These are phyloP conservation scores for Coriolopsis trogii DNA, from an alignment of 1,284 basidiomycete genomes.

Conservation along the genomic window DNA sequence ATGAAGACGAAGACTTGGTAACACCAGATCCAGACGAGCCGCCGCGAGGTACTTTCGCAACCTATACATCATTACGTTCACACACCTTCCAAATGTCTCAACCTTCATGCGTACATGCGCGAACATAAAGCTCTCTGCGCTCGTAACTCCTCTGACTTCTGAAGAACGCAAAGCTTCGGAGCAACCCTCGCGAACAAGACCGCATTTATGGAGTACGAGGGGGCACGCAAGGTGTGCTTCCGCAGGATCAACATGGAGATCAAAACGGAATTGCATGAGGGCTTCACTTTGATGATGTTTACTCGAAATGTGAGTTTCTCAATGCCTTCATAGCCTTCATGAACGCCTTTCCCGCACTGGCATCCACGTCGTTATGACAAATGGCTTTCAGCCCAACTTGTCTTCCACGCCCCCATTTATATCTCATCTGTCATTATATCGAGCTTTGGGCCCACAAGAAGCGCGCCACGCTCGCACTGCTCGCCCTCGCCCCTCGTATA, in stretches of 20 bases:
- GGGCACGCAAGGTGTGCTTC: conserved; percentile 46
- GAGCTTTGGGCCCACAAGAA: conserved; percentile 74
- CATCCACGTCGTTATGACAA: conserved; percentile 79
- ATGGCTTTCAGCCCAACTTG: conserved; percentile 78
- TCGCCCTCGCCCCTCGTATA: conserved; percentile 73
- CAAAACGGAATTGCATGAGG: conserved; percentile 75
- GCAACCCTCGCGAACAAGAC: conserved; percentile 23
- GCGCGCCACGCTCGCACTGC: conserved; percentile 64
- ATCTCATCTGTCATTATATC: conserved; percentile 86
- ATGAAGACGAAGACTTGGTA: conserved; percentile 5
- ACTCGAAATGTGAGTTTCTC: conserved; percentile 78
- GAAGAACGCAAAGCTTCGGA: conserved; percentile 46
- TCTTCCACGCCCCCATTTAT: conserved; percentile 68
- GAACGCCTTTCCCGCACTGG: conserved; percentile 39
- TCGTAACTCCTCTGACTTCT: conserved; percentile 66
- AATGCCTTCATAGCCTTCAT: conserved; percentile 81
- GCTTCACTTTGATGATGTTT: conserved; percentile 86
- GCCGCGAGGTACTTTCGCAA: conserved; percentile 22
- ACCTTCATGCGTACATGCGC: conserved; percentile 71
- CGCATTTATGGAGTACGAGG: conserved; percentile 27
- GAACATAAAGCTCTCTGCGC: conserved; percentile 75
- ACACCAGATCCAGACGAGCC: conserved; percentile 17
- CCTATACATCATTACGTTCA: conserved; percentile 71
- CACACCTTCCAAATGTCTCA: conserved; percentile 78
- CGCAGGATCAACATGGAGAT: conserved; percentile 69